Evolutionary conservation across 768 basidiomycete genomes (phyloP), one percentile per base, ranked within the genome.

Genomic region (Termitomyces sp.): DNA sequence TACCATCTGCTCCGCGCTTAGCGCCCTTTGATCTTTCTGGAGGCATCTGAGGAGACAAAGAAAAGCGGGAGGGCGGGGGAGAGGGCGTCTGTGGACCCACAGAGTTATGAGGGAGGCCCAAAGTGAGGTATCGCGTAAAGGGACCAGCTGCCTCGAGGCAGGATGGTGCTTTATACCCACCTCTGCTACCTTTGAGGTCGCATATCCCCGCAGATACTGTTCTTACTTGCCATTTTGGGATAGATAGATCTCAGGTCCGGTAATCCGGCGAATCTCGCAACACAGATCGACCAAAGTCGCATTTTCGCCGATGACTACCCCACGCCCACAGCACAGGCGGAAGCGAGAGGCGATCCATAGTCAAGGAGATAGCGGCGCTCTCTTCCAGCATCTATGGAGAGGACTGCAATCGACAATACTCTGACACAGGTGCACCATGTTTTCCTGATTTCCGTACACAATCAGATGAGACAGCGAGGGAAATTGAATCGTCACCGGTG

Each of bases 1-100:
- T 58, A 77, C 80, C 73, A 51, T 77, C 73, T 51, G 59, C 58
- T 51, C 55, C 64, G 61, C 69, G 72, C 65, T 72, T 77, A 31
- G 71, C 69, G 52, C 64, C 65, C 70, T 69, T 74, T 56, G 76
- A 73, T 70, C 81, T 73, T 57, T 76, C 75, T 62, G 75, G 72
- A 64, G 80, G 81, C 82, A 83, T 83, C 56, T 49, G 51, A 31
- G 13, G 46, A 58, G 52, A 62, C 60, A 62, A 60, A 55, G 48
- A 55, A 16, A 20, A 55, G 26, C 44, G 41, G 37, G 24, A 26
- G 42, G 51, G 50, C 45, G 54, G 59, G 49, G 54, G 22, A 49
- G 59, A 22, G 51, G 55, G 51, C 20, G 54, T 56, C 64, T 57
- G 59, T 55, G 33, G 62, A 63, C 60, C 65, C 58, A 63, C 61